These are phyloP conservation scores for Trichosporon sp. DNA, from an alignment of 1,284 basidiomycete genomes.

Conservation along the genomic window DNA sequence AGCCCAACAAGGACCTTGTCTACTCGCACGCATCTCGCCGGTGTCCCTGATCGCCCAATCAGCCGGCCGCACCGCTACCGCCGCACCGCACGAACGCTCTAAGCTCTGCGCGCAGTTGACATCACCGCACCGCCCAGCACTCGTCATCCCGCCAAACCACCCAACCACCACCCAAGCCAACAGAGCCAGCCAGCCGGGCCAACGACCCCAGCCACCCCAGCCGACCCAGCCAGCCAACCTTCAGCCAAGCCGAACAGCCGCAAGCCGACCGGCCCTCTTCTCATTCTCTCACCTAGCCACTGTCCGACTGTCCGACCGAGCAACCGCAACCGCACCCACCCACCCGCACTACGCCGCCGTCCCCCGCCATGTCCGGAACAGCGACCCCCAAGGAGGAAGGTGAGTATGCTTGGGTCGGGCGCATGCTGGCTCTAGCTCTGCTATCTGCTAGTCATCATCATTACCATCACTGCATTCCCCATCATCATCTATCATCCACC, in stretches of 20 bases:
- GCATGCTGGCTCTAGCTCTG: not conserved
- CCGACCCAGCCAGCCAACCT: too few relatives aligned
- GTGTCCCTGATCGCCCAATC: constrained; percentile 1
- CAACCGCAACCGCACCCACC: too few relatives aligned
- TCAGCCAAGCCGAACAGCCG: not conserved
- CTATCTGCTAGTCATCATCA: too few relatives aligned
- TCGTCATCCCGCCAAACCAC: constrained; percentile 1
- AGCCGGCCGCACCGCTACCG: not conserved
- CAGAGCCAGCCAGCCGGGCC: too few relatives aligned
- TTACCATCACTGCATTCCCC: not conserved
- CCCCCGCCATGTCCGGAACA: not conserved
- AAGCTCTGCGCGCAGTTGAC: not conserved
- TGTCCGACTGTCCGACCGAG: too few relatives aligned
- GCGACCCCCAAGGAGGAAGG: constrained; percentile 6
- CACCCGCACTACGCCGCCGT: not conserved
- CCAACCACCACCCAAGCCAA: too few relatives aligned
- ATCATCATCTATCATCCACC: not conserved
- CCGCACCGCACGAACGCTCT: not conserved
- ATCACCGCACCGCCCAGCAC: not conserved
- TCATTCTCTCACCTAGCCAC: not conserved
- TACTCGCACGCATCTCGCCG: too few relatives aligned
- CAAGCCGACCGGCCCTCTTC: not conserved
- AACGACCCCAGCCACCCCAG: too few relatives aligned
- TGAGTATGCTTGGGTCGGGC: not conserved
- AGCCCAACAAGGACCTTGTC: too few relatives aligned